Evolutionary conservation across 2,329 filamentous ascomycete genomes (phyloP).

Genomic region (Botrytis elliptica): DNA sequence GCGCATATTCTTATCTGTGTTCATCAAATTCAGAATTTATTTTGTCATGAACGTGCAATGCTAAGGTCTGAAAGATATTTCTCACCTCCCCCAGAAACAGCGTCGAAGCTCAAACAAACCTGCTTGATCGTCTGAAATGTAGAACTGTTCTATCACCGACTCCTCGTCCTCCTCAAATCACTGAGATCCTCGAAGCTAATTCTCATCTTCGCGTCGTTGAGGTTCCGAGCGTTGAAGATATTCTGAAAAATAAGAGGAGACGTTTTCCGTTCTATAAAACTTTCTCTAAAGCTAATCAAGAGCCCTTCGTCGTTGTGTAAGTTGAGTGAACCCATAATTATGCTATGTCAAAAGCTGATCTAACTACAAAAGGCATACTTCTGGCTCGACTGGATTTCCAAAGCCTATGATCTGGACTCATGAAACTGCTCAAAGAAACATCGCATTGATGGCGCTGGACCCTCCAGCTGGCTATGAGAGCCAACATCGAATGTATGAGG

Average conservation of each 20-base stretch:
- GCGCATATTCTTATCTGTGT: background rate
- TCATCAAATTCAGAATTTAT: background rate
- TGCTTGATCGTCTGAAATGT: background rate
- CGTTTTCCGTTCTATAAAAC: background rate
- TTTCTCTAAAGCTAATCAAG: background rate
- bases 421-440: background rate
- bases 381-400: background rate
- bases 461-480: background rate
- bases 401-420: conserved; percentile 2
- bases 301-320: background rate
- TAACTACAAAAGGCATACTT: background rate
- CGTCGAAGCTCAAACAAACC: background rate
- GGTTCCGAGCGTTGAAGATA: background rate
- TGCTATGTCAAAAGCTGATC: background rate
- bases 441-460: background rate
- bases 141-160: background rate
- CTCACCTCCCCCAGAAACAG: background rate
- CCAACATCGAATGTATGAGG: background rate
- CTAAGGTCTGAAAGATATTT: background rate
- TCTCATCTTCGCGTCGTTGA: background rate
- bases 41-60: background rate
- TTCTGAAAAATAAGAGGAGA: background rate
- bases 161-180: background rate
- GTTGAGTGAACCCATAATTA: background rate
- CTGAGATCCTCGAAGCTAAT: background rate